These are phyloP conservation scores for Ilyonectria mors-panacis DNA, from an alignment of 2,329 filamentous ascomycete genomes.

Conservation along the genomic window DNA sequence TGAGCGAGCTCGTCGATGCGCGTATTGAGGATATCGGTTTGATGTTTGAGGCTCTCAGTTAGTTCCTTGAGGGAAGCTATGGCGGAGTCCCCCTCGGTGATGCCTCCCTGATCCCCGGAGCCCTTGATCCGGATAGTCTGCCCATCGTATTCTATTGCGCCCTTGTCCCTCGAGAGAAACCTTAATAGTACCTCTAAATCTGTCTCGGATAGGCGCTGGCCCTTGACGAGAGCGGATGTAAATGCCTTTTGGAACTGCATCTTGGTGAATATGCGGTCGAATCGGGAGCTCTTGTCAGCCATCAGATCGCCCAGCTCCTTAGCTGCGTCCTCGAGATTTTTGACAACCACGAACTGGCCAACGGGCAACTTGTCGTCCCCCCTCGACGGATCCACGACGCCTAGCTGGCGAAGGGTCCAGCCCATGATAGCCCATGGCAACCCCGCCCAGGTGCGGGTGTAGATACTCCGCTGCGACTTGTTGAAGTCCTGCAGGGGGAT, in stretches of 20 bases:
- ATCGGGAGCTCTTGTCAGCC: conserved; percentile 61
- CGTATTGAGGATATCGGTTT: conserved; percentile 76
- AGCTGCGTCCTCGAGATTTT: conserved; percentile 73
- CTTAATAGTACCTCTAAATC: conserved; percentile 80
- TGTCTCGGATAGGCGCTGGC: conserved; percentile 67
- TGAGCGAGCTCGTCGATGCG: conserved; percentile 77
- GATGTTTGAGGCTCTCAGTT: conserved; percentile 79
- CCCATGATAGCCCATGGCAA: conserved; percentile 79
- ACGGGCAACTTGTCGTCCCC: conserved; percentile 70
- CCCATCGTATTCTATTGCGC: conserved; percentile 71
- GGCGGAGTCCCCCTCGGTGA: conserved; percentile 84
- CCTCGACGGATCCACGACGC: conserved; percentile 66
- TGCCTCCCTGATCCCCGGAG: conserved; percentile 62
- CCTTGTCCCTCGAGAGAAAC: conserved; percentile 79
- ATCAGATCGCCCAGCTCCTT: conserved; percentile 66
- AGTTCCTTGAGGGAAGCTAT: conserved; percentile 89
- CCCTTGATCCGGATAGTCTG: conserved; percentile 82
- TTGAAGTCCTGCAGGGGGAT: conserved; percentile 81
- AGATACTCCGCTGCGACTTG: conserved; percentile 76
- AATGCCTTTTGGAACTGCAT: conserved; percentile 75
- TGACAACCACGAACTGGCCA: conserved; percentile 76
- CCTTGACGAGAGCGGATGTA: conserved; percentile 64
- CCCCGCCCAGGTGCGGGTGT: conserved; percentile 77
- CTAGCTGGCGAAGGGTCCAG: conserved; percentile 83
- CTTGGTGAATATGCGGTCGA: conserved; percentile 79